phyloP scores from a whole-genome alignment of 768 basidiomycete species.

The Trametopsis cervina region DNA sequence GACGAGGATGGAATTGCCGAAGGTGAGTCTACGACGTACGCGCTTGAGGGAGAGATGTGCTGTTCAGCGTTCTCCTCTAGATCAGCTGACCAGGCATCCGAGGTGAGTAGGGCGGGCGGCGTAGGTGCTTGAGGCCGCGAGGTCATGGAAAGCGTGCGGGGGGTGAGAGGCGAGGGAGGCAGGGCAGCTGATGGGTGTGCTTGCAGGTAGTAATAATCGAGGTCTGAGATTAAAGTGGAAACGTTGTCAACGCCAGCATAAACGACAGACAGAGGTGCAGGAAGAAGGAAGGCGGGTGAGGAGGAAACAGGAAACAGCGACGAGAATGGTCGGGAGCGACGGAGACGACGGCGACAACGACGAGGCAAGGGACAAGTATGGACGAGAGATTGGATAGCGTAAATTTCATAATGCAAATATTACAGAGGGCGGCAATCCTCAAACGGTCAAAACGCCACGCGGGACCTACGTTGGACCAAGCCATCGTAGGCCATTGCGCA shows the following conservation, averaged over 20 bases:
- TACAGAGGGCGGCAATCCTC: conserved; percentile 6
- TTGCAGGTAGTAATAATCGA: conserved; percentile 17
- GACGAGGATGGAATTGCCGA: background rate
- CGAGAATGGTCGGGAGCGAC: no score
- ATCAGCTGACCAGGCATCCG: conserved; percentile 21
- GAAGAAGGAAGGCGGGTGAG: conserved; percentile 11
- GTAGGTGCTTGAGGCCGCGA: conserved; percentile 35
- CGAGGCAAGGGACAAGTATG: conserved; percentile 10
- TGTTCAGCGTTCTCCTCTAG: conserved; percentile 18
- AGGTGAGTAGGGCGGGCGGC: conserved; percentile 22
- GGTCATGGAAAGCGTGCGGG: conserved; percentile 21
- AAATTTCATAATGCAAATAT: conserved; percentile 4
- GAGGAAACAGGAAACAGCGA: conserved; percentile 3
- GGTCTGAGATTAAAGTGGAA: conserved; percentile 13
- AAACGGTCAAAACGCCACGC: background rate
- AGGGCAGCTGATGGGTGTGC: conserved; percentile 25
- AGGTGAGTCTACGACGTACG: conserved; percentile 23
- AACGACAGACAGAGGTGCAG: conserved; percentile 13
- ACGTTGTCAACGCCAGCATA: conserved; percentile 17
- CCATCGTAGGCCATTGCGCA: no score
- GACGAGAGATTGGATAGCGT: no score
- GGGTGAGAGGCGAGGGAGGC: conserved; percentile 29
- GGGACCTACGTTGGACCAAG: no score
- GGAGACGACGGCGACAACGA: conserved; percentile 7
- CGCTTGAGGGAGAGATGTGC: conserved; percentile 21